Base-by-base conservation (phyloP, 805 yeast genomes). In the Lipomyces sp. region DNA sequence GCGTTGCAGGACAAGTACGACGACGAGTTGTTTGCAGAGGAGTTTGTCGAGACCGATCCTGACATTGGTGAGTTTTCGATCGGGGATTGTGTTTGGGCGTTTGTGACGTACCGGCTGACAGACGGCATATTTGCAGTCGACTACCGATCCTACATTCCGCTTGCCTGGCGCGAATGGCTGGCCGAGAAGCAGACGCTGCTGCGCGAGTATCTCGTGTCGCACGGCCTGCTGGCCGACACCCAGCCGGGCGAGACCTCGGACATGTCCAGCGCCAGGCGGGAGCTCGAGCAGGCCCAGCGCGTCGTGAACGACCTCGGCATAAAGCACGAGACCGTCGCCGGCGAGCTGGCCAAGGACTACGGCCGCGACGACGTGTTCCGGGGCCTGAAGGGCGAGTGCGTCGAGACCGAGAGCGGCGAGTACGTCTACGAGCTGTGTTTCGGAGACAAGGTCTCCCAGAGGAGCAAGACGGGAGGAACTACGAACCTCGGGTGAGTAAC, bases 331-430 rank as follows among this genome's bases (percentile, higher is more conserved):
- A 39, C 46, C 10, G 31, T 55, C 23, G 34, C 38, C 16, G 38
- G 47, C 6, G 65, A 61, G n/a, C 51, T 68, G 11, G 45, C 46
- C 4, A 45, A 57, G 10, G 42, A 65, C 31, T 60, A 74, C 61
- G 95, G 95, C 1, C 81, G 80, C 0, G 70, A 76, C 26, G 88
- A 82, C 55, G 77, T 86, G 11, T 70, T 85, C 31, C 70, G 88
- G 46, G 80, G 89, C 0, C 68, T 81, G 37, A 68, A 72, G 43
- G 76, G 74, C 24, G 64, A 66, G 23, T 77, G 83, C 64, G 70
- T 82, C 14, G 62, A 65, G 39, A 68, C 70, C 28, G 70, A 70
- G n/a, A 63, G 81, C 26, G 90, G 90, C 5, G 93, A 81, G 29
- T 87, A 86, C 67, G 77, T 73, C 39, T 88, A 87, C 66, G 79